A percentile compares a stretch with the other conserved stretches of the same genome.
phyloP scores from a whole-genome alignment of 805 yeast genomes.

The Candida verbasci region DNA sequence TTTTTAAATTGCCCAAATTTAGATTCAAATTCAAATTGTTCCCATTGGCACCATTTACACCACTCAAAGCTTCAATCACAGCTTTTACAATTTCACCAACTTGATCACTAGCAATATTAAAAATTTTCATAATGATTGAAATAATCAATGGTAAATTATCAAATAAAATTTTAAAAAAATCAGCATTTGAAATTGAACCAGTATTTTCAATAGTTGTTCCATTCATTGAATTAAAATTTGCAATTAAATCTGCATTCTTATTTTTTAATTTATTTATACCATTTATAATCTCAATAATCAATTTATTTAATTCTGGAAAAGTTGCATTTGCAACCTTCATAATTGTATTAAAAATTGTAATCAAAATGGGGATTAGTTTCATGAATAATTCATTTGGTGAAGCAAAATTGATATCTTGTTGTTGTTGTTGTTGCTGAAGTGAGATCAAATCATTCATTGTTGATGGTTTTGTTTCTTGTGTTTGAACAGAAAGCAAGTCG shows the following conservation, averaged over 20 bases:
- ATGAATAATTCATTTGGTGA: constrained; percentile 1
- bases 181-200: neutral
- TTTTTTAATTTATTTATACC: neutral
- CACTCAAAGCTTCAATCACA: constrained; percentile 2
- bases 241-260: neutral
- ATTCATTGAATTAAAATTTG: neutral
- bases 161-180: neutral
- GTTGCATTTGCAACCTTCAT: neutral
- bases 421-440: too few relatives aligned
- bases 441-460: too few relatives aligned
- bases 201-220: neutral
- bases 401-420: too few relatives aligned
- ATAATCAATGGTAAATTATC: constrained; percentile 3
- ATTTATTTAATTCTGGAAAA: neutral
- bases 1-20: neutral
- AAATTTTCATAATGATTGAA: constrained; percentile 2
- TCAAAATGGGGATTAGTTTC: neutral
- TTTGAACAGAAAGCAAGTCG: too few relatives aligned
- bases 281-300: neutral
- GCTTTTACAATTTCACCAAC: constrained; percentile 6
- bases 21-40: neutral
- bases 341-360: neutral
- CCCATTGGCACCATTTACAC: neutral
- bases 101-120: constrained; percentile 3
- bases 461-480: too few relatives aligned